Percentiles rank a stretch among this genome's conserved stretches.
phyloP scores from a whole-genome alignment of 164 flowering plant genomes.

The Platanus orientalis region DNA sequence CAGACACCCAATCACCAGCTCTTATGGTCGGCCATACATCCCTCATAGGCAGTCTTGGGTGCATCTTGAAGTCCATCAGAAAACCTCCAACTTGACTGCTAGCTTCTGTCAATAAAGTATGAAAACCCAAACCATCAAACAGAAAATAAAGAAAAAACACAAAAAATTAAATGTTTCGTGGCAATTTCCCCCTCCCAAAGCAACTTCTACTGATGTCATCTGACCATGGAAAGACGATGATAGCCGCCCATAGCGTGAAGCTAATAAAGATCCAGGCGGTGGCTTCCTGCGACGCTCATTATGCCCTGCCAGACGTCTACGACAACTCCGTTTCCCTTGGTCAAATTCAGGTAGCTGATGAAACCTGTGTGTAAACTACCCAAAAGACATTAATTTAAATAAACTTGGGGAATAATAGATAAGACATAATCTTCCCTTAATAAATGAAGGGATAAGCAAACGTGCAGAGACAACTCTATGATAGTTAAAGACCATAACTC shows the following conservation, averaged over 20 bases:
- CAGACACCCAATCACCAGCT: slow-evolving; percentile 32
- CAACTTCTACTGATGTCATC: slow-evolving; percentile 9
- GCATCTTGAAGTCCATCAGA: slow-evolving; percentile 60
- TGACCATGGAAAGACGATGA: slow-evolving; percentile 62
- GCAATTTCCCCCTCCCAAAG: not conserved
- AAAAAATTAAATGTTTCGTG: not conserved
- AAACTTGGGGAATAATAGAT: not conserved
- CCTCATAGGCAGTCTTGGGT: slow-evolving; percentile 36
- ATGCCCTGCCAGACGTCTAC: slow-evolving; percentile 90
- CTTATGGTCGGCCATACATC: slow-evolving; percentile 46
- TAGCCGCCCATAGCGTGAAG: slow-evolving; percentile 54
- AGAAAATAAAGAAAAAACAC: not conserved
- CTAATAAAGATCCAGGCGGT: slow-evolving; percentile 54
- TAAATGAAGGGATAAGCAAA: too few species aligned
- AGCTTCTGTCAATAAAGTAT: slow-evolving; percentile 39
- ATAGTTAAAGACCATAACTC: too few species aligned
- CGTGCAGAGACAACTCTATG: too few species aligned
- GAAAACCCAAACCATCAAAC: slow-evolving; percentile 4
- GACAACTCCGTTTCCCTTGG: slow-evolving; percentile 93
- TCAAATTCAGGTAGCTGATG: slow-evolving; percentile 92
- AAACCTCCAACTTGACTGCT: slow-evolving; percentile 53
- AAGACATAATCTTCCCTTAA: too few species aligned
- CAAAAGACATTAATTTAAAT: not conserved
- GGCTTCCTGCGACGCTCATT: slow-evolving; percentile 98
- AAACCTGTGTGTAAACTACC: slow-evolving; percentile 49